These are phyloP conservation scores for Ammopiptanthus mongolicus DNA, from an alignment of 306 rosid genomes.

Conservation along the genomic window DNA sequence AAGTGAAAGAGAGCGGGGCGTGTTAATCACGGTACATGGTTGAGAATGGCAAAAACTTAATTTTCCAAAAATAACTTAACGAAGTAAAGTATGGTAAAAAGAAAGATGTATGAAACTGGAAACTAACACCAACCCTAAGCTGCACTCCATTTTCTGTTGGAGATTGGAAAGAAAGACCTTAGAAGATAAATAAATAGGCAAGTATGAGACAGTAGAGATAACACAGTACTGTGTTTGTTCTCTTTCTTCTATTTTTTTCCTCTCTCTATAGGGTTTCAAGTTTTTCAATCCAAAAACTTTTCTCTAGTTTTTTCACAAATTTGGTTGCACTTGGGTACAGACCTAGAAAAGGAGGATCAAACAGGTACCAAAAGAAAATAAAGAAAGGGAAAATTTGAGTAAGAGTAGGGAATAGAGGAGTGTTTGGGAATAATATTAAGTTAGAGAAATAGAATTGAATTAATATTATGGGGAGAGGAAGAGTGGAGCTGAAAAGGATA, in stretches of 20 bases:
- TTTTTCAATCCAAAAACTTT: slow-evolving; percentile 27
- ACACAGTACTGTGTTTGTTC: not conserved
- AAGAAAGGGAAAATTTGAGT: not conserved
- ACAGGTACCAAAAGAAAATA: slow-evolving; percentile 20
- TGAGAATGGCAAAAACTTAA: not conserved
- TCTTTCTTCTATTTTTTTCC: slow-evolving; percentile 19
- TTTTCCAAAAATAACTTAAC: slow-evolving; percentile 8
- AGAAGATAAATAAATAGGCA: slow-evolving; percentile 20
- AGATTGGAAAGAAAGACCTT: slow-evolving; percentile 23
- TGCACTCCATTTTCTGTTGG: slow-evolving; percentile 35
- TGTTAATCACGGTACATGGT: not conserved
- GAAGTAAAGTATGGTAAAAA: slow-evolving; percentile 15
- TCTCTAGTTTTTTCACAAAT: slow-evolving; percentile 54
- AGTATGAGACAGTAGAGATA: slow-evolving; percentile 22
- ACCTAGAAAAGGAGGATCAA: slow-evolving; percentile 53
- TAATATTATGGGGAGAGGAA: slow-evolving; percentile 71
- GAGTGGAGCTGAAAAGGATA: slow-evolving; percentile 93
- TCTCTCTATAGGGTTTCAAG: slow-evolving; percentile 41
- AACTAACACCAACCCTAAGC: slow-evolving; percentile 57
- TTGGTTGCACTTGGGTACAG: slow-evolving; percentile 48
- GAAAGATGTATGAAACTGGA: slow-evolving; percentile 48
- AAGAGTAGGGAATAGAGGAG: not conserved
- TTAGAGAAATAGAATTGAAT: too few relatives aligned
- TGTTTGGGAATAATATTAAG: not conserved
- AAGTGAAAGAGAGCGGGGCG: fast-evolving